Evolutionary conservation across 2,329 filamentous ascomycete species (phyloP).

Genomic region (Dryadomyces sulphureus): DNA sequence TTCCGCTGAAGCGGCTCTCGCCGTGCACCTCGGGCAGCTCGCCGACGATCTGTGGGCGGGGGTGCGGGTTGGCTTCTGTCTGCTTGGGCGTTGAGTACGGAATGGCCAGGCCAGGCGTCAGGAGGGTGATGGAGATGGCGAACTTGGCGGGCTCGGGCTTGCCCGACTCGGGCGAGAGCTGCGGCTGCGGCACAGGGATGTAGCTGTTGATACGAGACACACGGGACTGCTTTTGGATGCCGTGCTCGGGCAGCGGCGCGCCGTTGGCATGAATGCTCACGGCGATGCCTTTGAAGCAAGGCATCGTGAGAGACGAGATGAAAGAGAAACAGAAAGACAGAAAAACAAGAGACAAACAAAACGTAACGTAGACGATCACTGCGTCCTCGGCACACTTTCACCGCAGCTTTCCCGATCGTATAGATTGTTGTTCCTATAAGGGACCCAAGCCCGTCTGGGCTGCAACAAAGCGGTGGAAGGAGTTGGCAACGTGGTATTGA

Average conservation of each 20-base stretch:
- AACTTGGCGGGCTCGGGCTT: constrained; percentile 91
- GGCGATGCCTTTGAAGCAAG: constrained; percentile 98
- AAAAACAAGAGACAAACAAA: not conserved
- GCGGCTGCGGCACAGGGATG: constrained; percentile 85
- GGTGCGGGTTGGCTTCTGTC: constrained; percentile 60
- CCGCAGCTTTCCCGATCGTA: not conserved
- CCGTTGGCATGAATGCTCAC: constrained; percentile 83
- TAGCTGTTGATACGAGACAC: constrained; percentile 90
- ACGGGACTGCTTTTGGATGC: constrained; percentile 85
- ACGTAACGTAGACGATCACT: not conserved
- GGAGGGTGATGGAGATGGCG: constrained; percentile 91
- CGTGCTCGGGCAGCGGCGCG: constrained; percentile 78
- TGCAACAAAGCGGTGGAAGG: not conserved
- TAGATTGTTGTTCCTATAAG: not conserved
- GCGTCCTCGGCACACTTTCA: not conserved
- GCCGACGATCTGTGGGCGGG: constrained; percentile 47
- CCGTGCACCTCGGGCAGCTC: constrained; percentile 28
- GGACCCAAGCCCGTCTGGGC: not conserved
- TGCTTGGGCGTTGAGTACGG: constrained; percentile 85
- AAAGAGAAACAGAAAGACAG: not conserved
- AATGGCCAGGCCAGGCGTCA: constrained; percentile 76
- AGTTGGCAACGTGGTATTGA: not conserved
- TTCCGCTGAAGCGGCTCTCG: constrained; percentile 30
- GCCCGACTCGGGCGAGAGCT: constrained; percentile 52
- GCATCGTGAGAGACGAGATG: constrained; percentile 49